Base-by-base conservation (phyloP, 345 rosid species). In the Acer yangbiense region DNA sequence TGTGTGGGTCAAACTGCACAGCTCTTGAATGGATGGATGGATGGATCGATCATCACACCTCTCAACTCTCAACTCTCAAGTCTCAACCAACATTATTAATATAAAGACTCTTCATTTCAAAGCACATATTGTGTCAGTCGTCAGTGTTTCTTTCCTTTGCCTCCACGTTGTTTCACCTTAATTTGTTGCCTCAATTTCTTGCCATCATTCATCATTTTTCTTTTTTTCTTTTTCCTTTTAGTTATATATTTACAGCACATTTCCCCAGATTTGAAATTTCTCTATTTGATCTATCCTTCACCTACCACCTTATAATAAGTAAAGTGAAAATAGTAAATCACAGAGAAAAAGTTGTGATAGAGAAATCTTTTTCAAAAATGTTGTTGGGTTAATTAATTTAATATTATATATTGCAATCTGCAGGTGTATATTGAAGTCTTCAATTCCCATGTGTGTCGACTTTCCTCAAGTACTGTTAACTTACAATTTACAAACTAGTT, bases 71-170 rank as follows among this genome's bases (percentile, higher is more conserved):
- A 60, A 29, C 32, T 3, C 55, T 70, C 25, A 43, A 46, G 13
- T 18, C 83, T 80, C 84, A 76, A 78, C 81, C 65, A 69, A 82
- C 82, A 80, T 76, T 65, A 80, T 75, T 79, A 77, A 75, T 60
- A 35, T 35, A 35, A 35, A 35, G 39, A 35, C 39, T 32, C 35
- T 35, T 35, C 39, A 35, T 35, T 35, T 35, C 39, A 35, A 35
- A 35, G 39, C 39, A 35, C 39, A 35, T 35, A 4, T 4, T 35
- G 39, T 35, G 39, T 35, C 39, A 35, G 39, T 35, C 39, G 39
- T 35, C 39, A 35, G 78, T 75, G 60, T 85, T 83, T 72, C 79
- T 81, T 86, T 79, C 72, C 83, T 83, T 83, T 60, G 72, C 84
- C 82, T 79, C 79, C 82, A 81, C 83, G 84, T 86, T 82, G 80